These are phyloP conservation scores for Coniferiporia weirii DNA, from an alignment of 1,284 basidiomycete species.

Conservation along the genomic window DNA sequence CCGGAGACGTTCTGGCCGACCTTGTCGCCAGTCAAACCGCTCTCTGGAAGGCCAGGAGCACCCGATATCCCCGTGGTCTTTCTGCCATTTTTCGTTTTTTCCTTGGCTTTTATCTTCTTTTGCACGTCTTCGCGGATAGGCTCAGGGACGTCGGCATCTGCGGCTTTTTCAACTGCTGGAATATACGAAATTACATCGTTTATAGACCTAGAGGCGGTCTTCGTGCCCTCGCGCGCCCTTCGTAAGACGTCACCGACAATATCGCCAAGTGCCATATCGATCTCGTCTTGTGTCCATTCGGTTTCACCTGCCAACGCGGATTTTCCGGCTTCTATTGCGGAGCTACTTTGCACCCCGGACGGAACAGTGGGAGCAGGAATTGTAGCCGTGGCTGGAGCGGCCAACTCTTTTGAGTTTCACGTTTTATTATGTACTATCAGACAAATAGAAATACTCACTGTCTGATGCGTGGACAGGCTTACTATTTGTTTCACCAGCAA, in stretches of 20 bases:
- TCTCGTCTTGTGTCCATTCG: background rate
- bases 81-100: background rate
- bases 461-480: no score
- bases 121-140: background rate
- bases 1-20: background rate
- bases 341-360: background rate
- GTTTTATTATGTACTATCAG: no score
- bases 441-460: no score
- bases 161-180: background rate
- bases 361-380: background rate
- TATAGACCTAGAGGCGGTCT: background rate
- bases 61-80: background rate
- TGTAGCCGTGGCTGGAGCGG: no score
- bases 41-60: background rate
- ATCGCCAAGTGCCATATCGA: background rate
- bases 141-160: background rate
- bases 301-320: background rate
- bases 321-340: no score
- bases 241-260: background rate
- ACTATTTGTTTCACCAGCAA: no score
- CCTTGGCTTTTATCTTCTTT: background rate
- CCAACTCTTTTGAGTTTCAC: no score
- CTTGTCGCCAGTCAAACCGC: background rate
- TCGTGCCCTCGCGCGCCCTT: background rate
- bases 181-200: slow-evolving; percentile 1